Evolutionary conservation across 1,284 basidiomycete species (phyloP).

Genomic region (Dichomitus squalens): DNA sequence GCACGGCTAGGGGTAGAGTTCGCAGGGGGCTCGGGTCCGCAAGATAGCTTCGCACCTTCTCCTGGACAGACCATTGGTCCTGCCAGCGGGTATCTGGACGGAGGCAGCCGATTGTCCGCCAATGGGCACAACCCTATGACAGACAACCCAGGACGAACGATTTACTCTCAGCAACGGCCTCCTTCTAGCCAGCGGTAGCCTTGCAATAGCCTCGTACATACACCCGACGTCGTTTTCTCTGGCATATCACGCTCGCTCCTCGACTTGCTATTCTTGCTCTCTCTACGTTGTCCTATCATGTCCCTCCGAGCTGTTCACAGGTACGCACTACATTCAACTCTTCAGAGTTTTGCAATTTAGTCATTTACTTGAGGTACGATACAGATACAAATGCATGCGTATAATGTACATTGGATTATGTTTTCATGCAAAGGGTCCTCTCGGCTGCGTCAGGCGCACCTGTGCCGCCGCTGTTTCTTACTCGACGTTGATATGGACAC

Average conservation of each 20-base stretch:
- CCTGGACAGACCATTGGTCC: slow-evolving; percentile 24
- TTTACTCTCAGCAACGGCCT: slow-evolving; percentile 31
- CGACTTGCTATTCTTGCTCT: neutral
- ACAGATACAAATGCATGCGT: neutral
- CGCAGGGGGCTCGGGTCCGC: neutral
- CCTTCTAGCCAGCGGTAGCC: neutral
- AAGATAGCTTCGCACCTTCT: slow-evolving; percentile 13
- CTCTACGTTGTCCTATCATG: neutral
- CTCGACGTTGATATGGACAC: slow-evolving; percentile 40
- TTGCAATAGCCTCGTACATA: neutral
- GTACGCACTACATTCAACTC: neutral
- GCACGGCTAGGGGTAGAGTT: neutral
- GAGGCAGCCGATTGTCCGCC: slow-evolving; percentile 19
- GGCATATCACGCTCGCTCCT: neutral
- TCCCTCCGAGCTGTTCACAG: neutral
- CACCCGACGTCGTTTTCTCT: neutral
- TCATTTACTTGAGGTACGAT: too few species aligned
- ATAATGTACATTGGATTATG: slow-evolving; percentile 16
- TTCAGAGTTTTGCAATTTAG: too few species aligned
- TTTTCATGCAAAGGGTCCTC: slow-evolving; percentile 11
- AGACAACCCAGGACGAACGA: slow-evolving; percentile 35
- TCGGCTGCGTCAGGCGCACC: neutral
- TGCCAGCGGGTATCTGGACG: slow-evolving; percentile 30
- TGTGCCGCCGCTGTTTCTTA: slow-evolving; percentile 15
- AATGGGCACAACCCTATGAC: slow-evolving; percentile 23